These are phyloP conservation scores for Clitocybe nebularis DNA, from an alignment of 1,284 basidiomycete genomes.

Conservation along the genomic window DNA sequence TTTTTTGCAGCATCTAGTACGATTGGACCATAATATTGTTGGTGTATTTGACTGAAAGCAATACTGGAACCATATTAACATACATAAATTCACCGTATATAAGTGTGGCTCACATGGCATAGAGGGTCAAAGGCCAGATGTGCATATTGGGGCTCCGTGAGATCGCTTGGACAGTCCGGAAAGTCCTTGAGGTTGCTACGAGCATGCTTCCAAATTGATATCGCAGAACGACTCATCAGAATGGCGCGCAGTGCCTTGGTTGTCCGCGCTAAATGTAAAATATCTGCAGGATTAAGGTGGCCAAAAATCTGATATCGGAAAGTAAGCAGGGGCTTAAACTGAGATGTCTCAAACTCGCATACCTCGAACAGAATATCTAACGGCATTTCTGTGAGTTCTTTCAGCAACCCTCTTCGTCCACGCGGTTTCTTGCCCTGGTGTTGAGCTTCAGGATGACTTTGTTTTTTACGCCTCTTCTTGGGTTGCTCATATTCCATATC, in stretches of 20 bases:
- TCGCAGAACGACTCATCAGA: not conserved
- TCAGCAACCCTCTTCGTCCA: too few relatives aligned
- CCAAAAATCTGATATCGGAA: slow-evolving; percentile 8
- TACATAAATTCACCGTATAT: not conserved
- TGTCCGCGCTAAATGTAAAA: slow-evolving; percentile 11
- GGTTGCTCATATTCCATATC: too few relatives aligned
- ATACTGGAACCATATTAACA: slow-evolving; percentile 20
- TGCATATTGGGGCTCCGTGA: slow-evolving; percentile 28
- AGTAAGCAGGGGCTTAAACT: not conserved
- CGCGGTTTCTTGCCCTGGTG: too few relatives aligned
- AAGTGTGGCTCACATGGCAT: slow-evolving; percentile 24
- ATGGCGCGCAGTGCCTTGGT: slow-evolving; percentile 7
- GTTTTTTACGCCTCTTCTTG: too few relatives aligned
- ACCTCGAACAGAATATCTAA: slow-evolving; percentile 4
- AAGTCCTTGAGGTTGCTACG: slow-evolving; percentile 14
- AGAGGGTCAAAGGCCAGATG: slow-evolving; percentile 23
- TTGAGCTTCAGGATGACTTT: too few relatives aligned
- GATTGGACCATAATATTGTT: slow-evolving; percentile 32
- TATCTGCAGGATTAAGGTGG: slow-evolving; percentile 8
- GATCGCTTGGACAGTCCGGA: slow-evolving; percentile 25
- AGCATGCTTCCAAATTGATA: not conserved
- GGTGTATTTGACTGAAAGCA: slow-evolving; percentile 26
- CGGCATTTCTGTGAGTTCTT: not conserved
- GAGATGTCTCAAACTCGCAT: not conserved
- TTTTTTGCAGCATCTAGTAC: slow-evolving; percentile 31